Base-by-base conservation (phyloP, 768 basidiomycete genomes). In the Strobilomyces echinocephalus region DNA sequence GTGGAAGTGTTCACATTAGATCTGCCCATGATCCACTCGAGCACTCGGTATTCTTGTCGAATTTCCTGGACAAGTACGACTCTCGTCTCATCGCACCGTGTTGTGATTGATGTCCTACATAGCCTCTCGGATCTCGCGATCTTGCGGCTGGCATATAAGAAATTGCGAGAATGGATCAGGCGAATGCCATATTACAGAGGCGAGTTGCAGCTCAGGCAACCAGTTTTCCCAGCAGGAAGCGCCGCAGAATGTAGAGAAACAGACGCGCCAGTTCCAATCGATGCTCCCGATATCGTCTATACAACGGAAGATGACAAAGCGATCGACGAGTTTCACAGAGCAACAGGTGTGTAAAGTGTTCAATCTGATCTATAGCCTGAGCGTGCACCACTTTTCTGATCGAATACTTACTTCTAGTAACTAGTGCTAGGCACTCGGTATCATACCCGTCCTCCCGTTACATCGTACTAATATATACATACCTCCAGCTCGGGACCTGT, bases 401-500 rank as follows among this genome's bases (percentile, higher is more conserved):
- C 20, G 36, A 24, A 42, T 21, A 24, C 24, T 24, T 24, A 3
- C 0, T 8, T 38, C 49, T 46, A 72, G 69, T 70, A 5, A 55
- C 56, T 14, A 73, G 67, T 15, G 59, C 68, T 1, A 69, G 68
- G 58, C 72, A 72, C 49, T 69, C 70, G 50, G 72, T 72, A 54
- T 46, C 52, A 47, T 28, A 24, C 33, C 8, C 1, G 9, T 31
- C 16, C 45, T 42, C 8, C 0, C 11, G 30, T 46, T 21, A 3
- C 3, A 7, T 46, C 14, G 6, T 52, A 5, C 46, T 38, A 18
- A 52, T 24, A 24, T 24, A 24, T 24, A 24, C 11, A 11, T 18
- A 31, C 43, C 1, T 35, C 24, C 42, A 84, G 82, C 72, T 83
- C 14, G 84, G 84, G 36, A 86, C 84, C 0, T 85, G 83, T 53